phyloP scores from a whole-genome alignment of 176 grass and related monocot genomes.

The Bolboschoenus planiculmis region DNA sequence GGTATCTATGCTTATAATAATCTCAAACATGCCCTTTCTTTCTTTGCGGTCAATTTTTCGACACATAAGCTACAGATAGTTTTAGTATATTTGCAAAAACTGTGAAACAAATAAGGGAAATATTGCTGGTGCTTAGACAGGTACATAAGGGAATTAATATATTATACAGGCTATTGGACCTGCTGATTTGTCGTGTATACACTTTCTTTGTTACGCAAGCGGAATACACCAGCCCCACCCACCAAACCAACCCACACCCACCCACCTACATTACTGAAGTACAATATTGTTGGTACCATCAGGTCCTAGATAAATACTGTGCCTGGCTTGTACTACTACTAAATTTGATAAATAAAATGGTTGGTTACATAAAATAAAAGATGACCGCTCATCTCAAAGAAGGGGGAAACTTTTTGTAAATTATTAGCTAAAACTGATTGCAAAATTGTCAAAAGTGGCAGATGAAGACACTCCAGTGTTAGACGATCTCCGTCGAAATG shows the following conservation, averaged over 20 bases:
- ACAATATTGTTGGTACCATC: background rate
- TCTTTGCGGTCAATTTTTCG: background rate
- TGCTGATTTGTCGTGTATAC: background rate
- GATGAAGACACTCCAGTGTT: conserved; percentile 43
- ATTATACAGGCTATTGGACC: background rate
- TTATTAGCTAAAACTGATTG: background rate
- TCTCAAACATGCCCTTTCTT: background rate
- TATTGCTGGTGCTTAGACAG: background rate
- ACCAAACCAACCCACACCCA: background rate
- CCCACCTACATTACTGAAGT: background rate
- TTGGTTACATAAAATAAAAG: background rate
- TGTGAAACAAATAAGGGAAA: background rate
- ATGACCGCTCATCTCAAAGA: background rate
- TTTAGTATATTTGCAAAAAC: background rate
- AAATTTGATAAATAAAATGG: background rate
- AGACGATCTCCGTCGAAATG: conserved; percentile 55
- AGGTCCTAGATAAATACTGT: background rate
- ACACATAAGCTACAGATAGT: background rate
- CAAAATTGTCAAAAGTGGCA: conserved; percentile 23
- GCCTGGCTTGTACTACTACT: background rate
- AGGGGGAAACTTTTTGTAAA: background rate
- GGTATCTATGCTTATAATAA: conserved; percentile 34
- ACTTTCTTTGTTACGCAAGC: background rate
- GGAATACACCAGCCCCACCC: background rate
- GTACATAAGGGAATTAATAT: background rate